Base-by-base conservation (phyloP, 495 filamentous ascomycete species). In the Penicillium robsamsonii region DNA sequence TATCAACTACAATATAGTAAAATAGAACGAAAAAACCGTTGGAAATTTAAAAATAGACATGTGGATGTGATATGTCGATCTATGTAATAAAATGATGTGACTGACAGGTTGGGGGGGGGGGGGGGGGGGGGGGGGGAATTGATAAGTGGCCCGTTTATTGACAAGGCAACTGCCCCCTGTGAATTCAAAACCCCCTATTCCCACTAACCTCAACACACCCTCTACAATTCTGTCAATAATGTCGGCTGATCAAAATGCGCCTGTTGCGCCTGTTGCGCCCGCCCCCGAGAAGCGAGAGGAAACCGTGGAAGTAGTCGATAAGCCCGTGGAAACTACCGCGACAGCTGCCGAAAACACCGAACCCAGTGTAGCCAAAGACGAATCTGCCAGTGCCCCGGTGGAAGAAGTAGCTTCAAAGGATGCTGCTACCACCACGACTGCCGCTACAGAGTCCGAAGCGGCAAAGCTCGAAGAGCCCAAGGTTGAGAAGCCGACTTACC, bases 401-500 rank as follows among this genome's bases (percentile, higher is more conserved):
- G 24, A 59, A 4, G 53, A 58, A 15, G 54, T 53, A 11, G 15
- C 57, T 37, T 46, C 49, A 35, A 55, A 62, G 35, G 45, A 62
- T 35, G 41, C 54, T n/a, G 20, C 51, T 22, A 54, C 58, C 18
- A 35, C 56, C 5, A 7, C 55, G 20, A 46, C 49, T 42, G 53
- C 59, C 13, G 29, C 40, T 43, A 22, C 41, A 15, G 57, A 56
- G 29, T 20, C 62, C 17, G 56, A 65, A 44, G 56, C 22, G 45
- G 22, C 59, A 50, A 52, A 59, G 53, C 53, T 62, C 10, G 63
- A 69, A 35, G 58, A 75, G 38, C 61, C 64, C 38, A 53, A 63
- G 50, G 56, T 61, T 12, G 63, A 69, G 25, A 64, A 70, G 53
- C 70, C 72, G 13, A 66, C 62, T 13, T 79, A 77, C 41, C 59